Evolutionary conservation across 2,329 filamentous ascomycete genomes (phyloP).

Genomic region (Tolypocladium inflatum): DNA sequence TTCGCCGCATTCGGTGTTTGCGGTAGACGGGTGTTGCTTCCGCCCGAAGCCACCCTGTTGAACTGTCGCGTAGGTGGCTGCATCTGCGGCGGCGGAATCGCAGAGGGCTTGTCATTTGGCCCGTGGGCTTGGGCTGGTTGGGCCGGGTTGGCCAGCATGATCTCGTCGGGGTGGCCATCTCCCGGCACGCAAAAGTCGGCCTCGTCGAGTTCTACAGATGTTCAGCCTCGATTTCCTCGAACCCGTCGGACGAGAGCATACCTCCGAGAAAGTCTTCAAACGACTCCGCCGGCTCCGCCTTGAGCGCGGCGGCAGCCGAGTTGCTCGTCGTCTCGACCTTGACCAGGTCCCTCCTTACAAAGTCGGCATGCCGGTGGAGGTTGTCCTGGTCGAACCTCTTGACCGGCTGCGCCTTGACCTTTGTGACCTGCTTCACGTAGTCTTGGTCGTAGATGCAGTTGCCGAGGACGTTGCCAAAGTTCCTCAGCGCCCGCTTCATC

Average conservation of each 20-base stretch:
- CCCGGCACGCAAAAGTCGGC: constrained; percentile 63
- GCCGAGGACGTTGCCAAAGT: constrained; percentile 92
- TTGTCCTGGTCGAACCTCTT: constrained; percentile 70
- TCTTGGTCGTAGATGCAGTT: constrained; percentile 98
- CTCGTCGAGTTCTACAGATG: constrained; percentile 58
- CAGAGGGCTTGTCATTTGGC: not conserved
- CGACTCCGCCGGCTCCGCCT: constrained; percentile 28
- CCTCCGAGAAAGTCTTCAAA: constrained; percentile 43
- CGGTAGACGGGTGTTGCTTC: constrained; percentile 12
- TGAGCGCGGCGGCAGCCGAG: constrained; percentile 10
- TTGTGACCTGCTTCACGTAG: constrained; percentile 82
- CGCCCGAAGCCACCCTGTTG: constrained; percentile 10
- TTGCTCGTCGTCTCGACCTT: constrained; percentile 11
- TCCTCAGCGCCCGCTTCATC: constrained; percentile 79
- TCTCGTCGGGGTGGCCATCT: constrained; percentile 66
- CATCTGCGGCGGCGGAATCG: constrained; percentile 10
- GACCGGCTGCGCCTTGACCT: constrained; percentile 66
- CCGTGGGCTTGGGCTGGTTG: constrained; percentile 9
- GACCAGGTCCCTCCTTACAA: constrained; percentile 47
- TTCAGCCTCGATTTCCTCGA: constrained; percentile 27
- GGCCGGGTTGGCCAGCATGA: constrained; percentile 39
- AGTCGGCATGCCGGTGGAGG: constrained; percentile 75
- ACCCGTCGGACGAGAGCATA: constrained; percentile 28
- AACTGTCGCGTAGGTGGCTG: constrained; percentile 11
- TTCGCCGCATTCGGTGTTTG: constrained; percentile 23